Evolutionary conservation across 768 basidiomycete species (phyloP), one percentile per base, ranked within the genome.

Genomic region (Mycena belliarum): DNA sequence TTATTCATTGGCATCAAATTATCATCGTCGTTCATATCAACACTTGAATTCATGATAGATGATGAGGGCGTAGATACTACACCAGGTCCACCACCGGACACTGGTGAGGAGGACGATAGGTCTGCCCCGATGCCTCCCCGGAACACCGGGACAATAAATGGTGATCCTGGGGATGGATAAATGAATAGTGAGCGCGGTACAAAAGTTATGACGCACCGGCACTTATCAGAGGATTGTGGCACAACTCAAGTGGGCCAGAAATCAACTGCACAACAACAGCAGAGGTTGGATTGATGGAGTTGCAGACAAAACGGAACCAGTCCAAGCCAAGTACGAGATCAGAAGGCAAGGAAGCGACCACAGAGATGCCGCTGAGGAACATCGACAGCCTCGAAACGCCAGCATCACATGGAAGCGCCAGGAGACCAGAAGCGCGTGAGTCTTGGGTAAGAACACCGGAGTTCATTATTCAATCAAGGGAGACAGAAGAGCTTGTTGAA

Each of bases 241-340:
- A n/a, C n/a, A n/a, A n/a, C n/a, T 50, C 49, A 26, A 50, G 49
- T 26, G 49, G 38, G 35, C 49, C 38, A 41, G 37, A 40, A 38
- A 5, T 50, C 49, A 50, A n/a, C 16, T 50, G 38, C 24, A 50
- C 37, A 32, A 32, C 29, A 32, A 32, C 14, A 7, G 6, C 29
- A 32, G 29, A 32, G 29, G 7, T 14, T 6, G 29, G 29, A 32
- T n/a, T n/a, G n/a, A n/a, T n/a, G n/a, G n/a, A n/a, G n/a, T n/a
- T n/a, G n/a, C n/a, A n/a, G n/a, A n/a, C 29, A 32, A 32, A 32
- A 6, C 14, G 33, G 48, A 32, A 44, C 42, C 25, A 52, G 41
- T 43, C 37, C 51, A 44, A 38, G n/a, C 37, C 37, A 38, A 38
- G 37, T 6, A 38, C 37, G n/a, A 38, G 37, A 38, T 38, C 37